A percentile compares a stretch with the other conserved stretches of the same genome.
Evolutionary conservation across 129 eudicot genomes (phyloP).

Genomic region (Erigeron canadensis): DNA sequence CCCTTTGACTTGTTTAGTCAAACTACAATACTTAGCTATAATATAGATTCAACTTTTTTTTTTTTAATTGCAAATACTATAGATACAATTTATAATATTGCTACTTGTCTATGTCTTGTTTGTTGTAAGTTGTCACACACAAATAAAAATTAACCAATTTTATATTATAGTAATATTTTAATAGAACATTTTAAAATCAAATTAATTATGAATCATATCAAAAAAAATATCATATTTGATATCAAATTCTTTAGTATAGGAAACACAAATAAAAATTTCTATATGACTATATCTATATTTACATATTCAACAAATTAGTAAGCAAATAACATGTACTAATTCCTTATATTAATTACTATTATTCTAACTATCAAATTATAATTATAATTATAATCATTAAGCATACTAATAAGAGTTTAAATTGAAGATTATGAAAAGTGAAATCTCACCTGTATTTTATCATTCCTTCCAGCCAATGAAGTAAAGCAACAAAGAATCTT

Average conservation of each 20-base stretch:
- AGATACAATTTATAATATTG: too few species aligned
- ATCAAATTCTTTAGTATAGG: background rate
- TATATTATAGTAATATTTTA: too few species aligned
- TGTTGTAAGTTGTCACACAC: too few species aligned
- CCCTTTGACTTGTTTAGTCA: conserved; percentile 8
- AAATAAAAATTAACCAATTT: too few species aligned
- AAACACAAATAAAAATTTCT: background rate
- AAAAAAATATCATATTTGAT: too few species aligned
- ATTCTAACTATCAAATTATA: too few species aligned
- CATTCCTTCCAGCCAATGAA: conserved; percentile 23
- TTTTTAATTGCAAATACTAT: too few species aligned
- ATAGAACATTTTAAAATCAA: too few species aligned
- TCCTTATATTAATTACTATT: background rate
- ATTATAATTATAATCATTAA: too few species aligned
- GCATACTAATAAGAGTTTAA: too few species aligned
- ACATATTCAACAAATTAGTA: background rate
- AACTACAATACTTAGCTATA: background rate
- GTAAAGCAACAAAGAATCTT: conserved; percentile 32
- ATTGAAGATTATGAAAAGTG: background rate
- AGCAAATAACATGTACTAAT: background rate
- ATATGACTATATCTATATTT: background rate
- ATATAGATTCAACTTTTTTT: too few species aligned
- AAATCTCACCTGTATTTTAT: conserved; percentile 27
- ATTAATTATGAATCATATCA: background rate
- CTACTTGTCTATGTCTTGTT: too few species aligned